A percentile compares a stretch with the other conserved stretches of the same genome.
phyloP scores from a whole-genome alignment of 2,329 filamentous ascomycete species.

The Microsporum audouinii region DNA sequence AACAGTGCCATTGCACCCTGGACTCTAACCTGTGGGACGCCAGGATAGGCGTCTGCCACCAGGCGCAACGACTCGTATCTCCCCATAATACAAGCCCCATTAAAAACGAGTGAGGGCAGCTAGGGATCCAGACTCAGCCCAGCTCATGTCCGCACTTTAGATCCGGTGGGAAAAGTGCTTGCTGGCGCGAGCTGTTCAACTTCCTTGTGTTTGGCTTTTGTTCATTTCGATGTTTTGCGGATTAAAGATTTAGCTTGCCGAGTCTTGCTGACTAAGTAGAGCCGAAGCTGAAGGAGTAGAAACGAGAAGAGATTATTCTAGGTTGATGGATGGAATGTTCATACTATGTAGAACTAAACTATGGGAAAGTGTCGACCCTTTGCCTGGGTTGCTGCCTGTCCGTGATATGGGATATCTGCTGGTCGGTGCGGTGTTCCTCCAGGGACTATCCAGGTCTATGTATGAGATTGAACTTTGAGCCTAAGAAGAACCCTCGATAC shows the following conservation, averaged over 20 bases:
- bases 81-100: constrained; percentile 19
- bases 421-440: too few relatives aligned
- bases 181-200: background rate
- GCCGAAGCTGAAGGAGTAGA: background rate
- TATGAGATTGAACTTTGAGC: too few relatives aligned
- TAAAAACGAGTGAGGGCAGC: background rate
- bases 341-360: too few relatives aligned
- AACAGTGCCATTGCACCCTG: constrained; percentile 41
- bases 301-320: background rate
- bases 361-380: too few relatives aligned
- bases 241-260: constrained; percentile 1
- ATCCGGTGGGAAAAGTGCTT: background rate
- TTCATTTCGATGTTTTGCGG: background rate
- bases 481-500: too few relatives aligned
- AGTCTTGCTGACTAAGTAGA: background rate
- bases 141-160: background rate
- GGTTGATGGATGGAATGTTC: background rate
- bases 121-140: background rate
- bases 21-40: constrained; percentile 36
- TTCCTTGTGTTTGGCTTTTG: background rate
- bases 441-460: too few relatives aligned
- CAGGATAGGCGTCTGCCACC: constrained; percentile 36
- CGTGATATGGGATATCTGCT: too few relatives aligned
- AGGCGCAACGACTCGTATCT: constrained; percentile 38
- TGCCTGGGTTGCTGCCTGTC: too few relatives aligned